phyloP scores from a whole-genome alignment of 1,139 yeast genomes.

The Kodamaea alishanica region DNA sequence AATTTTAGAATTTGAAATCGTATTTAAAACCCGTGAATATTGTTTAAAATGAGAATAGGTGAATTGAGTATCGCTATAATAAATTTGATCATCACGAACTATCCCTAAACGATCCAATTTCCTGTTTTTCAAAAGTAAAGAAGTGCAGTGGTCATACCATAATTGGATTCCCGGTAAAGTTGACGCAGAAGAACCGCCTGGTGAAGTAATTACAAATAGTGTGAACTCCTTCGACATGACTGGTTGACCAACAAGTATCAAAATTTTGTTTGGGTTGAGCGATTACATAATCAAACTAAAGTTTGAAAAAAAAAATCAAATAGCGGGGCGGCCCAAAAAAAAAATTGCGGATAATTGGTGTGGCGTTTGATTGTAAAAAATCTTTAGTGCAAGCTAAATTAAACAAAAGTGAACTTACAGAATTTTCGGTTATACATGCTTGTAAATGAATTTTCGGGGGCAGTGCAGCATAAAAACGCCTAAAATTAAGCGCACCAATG shows the following conservation, averaged over 20 bases:
- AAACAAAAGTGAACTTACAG: too few species aligned
- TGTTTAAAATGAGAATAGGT: constrained; percentile 19
- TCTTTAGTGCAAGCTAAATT: too few species aligned
- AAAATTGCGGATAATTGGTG: too few species aligned
- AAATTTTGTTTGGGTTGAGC: too few species aligned
- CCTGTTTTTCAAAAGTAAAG: constrained; percentile 47
- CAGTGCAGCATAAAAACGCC: too few species aligned
- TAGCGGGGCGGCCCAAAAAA: too few species aligned
- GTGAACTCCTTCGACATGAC: constrained; percentile 31
- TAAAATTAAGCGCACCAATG: too few species aligned
- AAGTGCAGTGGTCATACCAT: constrained; percentile 39
- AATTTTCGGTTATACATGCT: too few species aligned
- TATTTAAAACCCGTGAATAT: constrained; percentile 2
- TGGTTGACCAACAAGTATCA: constrained; percentile 1
- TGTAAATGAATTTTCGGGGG: too few species aligned
- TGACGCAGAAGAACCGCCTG: constrained; percentile 34
- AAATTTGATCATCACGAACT: constrained; percentile 22
- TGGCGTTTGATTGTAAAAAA: too few species aligned
- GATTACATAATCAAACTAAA: too few species aligned
- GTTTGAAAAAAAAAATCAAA: too few species aligned
- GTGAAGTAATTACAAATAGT: constrained; percentile 51
- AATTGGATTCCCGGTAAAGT: constrained; percentile 12
- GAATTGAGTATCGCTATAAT: constrained; percentile 24
- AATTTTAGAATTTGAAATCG: neutral
- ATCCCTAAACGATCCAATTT: constrained; percentile 56